Conservation (phyloP, 768 basidiomycete species). For the Trametes sanguinea region DNA sequence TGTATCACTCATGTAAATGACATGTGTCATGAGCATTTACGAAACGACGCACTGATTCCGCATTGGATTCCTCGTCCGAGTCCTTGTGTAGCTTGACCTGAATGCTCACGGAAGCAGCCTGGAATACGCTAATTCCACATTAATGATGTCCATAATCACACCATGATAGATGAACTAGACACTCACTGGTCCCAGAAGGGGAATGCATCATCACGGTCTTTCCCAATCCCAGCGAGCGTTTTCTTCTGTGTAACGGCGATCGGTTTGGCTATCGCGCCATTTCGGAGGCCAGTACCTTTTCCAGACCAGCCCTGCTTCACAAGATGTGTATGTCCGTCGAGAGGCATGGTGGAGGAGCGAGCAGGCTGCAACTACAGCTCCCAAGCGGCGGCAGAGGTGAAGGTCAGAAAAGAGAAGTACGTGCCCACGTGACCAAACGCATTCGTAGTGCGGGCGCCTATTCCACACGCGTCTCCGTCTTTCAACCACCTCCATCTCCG, state of each 20-base stretch:
- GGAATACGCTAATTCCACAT: conserved; percentile 59
- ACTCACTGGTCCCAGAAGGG: conserved; percentile 99
- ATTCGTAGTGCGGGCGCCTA: conserved; percentile 8
- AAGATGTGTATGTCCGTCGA: conserved; percentile 73
- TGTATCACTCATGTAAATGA: neutral
- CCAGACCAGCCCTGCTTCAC: conserved; percentile 88
- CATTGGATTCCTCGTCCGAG: conserved; percentile 48
- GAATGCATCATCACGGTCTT: conserved; percentile 92
- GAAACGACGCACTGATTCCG: conserved; percentile 26
- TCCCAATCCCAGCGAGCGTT: conserved; percentile 83
- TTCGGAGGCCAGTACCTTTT: conserved; percentile 80
- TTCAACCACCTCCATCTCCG: conserved; percentile 3
- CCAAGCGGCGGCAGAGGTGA: neutral
- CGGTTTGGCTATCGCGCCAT: conserved; percentile 77
- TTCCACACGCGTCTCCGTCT: conserved; percentile 7
- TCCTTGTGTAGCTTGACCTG: conserved; percentile 64
- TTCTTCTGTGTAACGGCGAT: conserved; percentile 83
- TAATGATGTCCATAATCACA: neutral
- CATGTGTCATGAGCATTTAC: too few species aligned
- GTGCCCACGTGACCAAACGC: conserved; percentile 14
- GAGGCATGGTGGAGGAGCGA: conserved; percentile 49
- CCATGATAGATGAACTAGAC: neutral
- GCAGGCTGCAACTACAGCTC: neutral
- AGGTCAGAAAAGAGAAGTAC: conserved; percentile 7
- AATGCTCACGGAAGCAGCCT: conserved; percentile 81